phyloP scores from a whole-genome alignment of 331 rosid species.

The Erythrophleum ivorense region DNA sequence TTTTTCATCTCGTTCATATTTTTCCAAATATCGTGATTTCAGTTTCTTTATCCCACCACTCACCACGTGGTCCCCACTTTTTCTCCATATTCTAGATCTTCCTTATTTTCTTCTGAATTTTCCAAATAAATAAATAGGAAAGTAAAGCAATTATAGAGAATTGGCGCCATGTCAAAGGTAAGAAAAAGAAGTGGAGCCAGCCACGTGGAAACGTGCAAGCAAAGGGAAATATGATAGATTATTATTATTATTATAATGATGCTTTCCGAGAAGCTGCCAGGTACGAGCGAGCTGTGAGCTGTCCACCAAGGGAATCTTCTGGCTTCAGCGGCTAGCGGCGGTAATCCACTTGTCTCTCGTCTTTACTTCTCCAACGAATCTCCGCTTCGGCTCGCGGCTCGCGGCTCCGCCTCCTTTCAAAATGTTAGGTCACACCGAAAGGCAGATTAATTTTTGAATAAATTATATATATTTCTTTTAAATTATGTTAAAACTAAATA shows the following conservation, averaged over 20 bases:
- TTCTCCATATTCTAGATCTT: neutral
- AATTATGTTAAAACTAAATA: too few species aligned
- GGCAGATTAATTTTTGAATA: too few species aligned
- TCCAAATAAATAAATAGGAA: neutral
- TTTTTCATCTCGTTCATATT: neutral
- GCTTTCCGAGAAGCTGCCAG: neutral
- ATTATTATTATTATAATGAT: neutral
- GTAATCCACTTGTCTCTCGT: neutral
- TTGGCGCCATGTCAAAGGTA: neutral
- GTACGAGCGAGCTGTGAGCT: neutral
- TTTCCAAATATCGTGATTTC: too few species aligned
- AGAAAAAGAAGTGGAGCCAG: neutral
- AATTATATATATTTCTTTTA: too few species aligned
- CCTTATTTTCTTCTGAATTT: neutral
- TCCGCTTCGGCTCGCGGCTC: constrained; percentile 12
- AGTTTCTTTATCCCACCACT: neutral
- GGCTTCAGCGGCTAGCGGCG: constrained; percentile 1
- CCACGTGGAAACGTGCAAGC: constrained; percentile 31
- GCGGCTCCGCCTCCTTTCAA: neutral
- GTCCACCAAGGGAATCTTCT: neutral
- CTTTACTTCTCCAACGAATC: neutral
- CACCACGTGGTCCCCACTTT: neutral
- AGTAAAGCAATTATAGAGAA: neutral
- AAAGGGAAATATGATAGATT: neutral
- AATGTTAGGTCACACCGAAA: neutral